These are phyloP conservation scores for Lachnellula suecica DNA, from an alignment of 2,329 filamentous ascomycete genomes.

Conservation along the genomic window DNA sequence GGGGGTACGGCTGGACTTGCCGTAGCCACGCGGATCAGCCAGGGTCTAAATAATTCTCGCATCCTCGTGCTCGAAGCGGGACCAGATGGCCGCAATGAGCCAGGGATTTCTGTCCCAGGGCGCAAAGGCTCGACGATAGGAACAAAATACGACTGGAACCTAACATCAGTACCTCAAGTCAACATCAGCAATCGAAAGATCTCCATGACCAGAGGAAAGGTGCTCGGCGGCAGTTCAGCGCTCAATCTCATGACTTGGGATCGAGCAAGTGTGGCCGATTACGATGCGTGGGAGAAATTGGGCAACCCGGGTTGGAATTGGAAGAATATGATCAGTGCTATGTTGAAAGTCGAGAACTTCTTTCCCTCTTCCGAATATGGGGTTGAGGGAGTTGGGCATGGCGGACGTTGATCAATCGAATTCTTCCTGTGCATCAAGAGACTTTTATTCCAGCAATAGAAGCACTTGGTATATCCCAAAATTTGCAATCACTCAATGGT, in stretches of 20 bases:
- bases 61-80: slow-evolving; percentile 33
- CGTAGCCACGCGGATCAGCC: slow-evolving; percentile 40
- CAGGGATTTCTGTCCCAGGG: slow-evolving; percentile 38
- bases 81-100: slow-evolving; percentile 32
- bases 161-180: slow-evolving; percentile 37
- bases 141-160: slow-evolving; percentile 42
- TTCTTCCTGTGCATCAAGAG: slow-evolving; percentile 42
- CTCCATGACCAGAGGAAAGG: slow-evolving; percentile 37
- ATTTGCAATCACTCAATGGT: slow-evolving; percentile 47
- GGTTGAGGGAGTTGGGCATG: slow-evolving; percentile 33
- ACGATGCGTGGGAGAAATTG: slow-evolving; percentile 48
- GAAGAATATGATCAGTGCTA: slow-evolving; percentile 42
- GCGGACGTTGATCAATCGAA: slow-evolving; percentile 40
- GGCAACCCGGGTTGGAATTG: slow-evolving; percentile 54
- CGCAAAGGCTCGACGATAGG: slow-evolving; percentile 34
- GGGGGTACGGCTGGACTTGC: slow-evolving; percentile 46
- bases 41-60: slow-evolving; percentile 34
- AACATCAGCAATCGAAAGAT: slow-evolving; percentile 22
- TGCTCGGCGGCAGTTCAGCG: slow-evolving; percentile 49
- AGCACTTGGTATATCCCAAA: slow-evolving; percentile 41
- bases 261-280: slow-evolving; percentile 55
- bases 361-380: slow-evolving; percentile 14
- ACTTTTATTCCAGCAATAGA: slow-evolving; percentile 46
- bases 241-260: slow-evolving; percentile 68
- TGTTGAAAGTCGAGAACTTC: slow-evolving; percentile 19